A percentile compares a stretch with the other conserved stretches of the same genome.
phyloP scores from a whole-genome alignment of 768 basidiomycete genomes.

The Boletus subcaerulescens region DNA sequence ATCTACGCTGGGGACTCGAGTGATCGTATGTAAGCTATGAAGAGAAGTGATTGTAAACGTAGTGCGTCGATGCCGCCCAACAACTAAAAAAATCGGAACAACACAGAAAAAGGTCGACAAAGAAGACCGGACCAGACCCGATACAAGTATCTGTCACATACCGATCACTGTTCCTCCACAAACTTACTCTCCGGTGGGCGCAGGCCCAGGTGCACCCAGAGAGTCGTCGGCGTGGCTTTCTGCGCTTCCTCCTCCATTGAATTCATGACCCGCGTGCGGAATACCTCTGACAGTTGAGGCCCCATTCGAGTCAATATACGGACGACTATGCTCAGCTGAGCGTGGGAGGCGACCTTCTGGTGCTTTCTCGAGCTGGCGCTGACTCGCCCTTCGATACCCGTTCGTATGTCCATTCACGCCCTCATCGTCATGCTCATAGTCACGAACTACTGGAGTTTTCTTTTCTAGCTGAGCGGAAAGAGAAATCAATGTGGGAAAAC shows the following conservation, averaged over 20 bases:
- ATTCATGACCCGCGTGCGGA: conserved; percentile 9
- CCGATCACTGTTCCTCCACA: conserved; percentile 22
- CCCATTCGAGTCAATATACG: conserved; percentile 8
- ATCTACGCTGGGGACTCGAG: no score
- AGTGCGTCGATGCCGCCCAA: neutral
- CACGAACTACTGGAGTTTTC: conserved; percentile 29
- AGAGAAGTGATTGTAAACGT: neutral
- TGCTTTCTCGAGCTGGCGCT: conserved; percentile 71
- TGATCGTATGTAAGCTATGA: neutral
- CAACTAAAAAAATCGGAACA: neutral
- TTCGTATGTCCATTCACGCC: conserved; percentile 3
- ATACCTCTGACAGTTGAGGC: conserved; percentile 6
- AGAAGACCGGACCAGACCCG: neutral
- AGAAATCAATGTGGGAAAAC: conserved; percentile 1
- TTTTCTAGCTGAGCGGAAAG: conserved; percentile 42
- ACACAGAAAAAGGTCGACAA: neutral
- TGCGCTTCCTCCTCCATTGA: conserved; percentile 5
- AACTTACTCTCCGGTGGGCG: conserved; percentile 33
- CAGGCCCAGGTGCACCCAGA: conserved; percentile 26
- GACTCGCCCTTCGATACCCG: conserved; percentile 44
- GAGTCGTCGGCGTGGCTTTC: conserved; percentile 4
- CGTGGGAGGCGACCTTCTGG: conserved; percentile 54
- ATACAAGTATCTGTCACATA: neutral
- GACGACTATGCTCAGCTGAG: neutral
- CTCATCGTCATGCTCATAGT: neutral